Evolutionary conservation across 768 basidiomycete species (phyloP), one percentile per base, ranked within the genome.

Genomic region (Heimioporus sp.): DNA sequence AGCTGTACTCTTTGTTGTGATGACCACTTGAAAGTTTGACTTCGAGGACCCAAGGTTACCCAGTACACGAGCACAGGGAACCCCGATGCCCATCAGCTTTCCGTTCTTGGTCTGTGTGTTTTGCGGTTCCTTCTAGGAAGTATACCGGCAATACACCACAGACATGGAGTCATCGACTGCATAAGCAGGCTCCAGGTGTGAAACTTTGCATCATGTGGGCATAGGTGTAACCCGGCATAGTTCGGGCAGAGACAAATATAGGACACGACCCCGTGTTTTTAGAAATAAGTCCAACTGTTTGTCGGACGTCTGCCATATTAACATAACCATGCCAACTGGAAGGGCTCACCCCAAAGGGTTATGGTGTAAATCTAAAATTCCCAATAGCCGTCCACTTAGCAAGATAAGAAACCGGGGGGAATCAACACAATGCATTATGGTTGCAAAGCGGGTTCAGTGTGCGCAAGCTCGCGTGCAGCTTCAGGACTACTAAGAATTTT

Each of bases 401-500:
- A 31, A 43, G 10, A 30, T 32, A 31, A 13, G 15, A 11, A 7
- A 16, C 31, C 32, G 21, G n/a, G 8, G 19, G 19, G 34, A 19
- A 28, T 30, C 19, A 43, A 46, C 4, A 5, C 36, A 12, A 46
- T 30, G 16, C 8, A 37, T 44, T 46, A 60, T 3, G 28, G 36
- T 41, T 44, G 51, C 40, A 15, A 13, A 38, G 41, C 36, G 11
- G 38, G 17, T 46, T 49, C 46, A 45, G 55, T 42, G 42, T 65
- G 65, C 5, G 56, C 65, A 36, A 73, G 52, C 51, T 81, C 79
- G 46, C 78, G 80, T 67, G 85, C 82, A 15, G 74, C 75, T 63
- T 84, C 81, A 8, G 89, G 89, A 60, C 89, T 90, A 58, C 73
- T 77, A 38, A 90, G 60, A 32, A 92, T 65, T 48, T 72, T 78